These are phyloP conservation scores for Cladobotryum mycophilum DNA, from an alignment of 2,329 filamentous ascomycete genomes.

Conservation along the genomic window DNA sequence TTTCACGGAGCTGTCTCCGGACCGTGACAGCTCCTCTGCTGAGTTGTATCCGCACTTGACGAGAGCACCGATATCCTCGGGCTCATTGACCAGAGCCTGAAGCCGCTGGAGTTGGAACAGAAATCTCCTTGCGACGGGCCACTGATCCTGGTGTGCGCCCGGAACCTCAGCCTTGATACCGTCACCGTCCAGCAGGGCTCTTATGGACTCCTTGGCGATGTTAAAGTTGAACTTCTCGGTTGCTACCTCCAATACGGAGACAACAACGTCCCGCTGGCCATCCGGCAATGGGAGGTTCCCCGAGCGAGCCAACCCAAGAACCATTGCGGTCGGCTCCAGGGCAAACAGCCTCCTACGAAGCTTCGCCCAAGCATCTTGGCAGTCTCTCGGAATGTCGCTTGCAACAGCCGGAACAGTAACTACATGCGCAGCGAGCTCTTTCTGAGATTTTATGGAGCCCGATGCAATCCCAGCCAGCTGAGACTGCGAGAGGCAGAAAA, in stretches of 20 bases:
- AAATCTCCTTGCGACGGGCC: neutral
- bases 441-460: neutral
- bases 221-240: neutral
- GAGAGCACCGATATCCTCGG: neutral
- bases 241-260: neutral
- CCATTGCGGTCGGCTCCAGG: neutral
- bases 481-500: neutral
- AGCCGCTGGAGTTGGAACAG: conserved; percentile 1
- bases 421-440: neutral
- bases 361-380: neutral
- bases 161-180: neutral
- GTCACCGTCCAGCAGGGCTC: neutral
- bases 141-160: neutral
- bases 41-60: neutral
- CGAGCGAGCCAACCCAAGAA: neutral
- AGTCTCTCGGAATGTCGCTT: neutral
- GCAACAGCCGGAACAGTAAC: neutral
- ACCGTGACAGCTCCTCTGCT: neutral
- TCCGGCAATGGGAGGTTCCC: neutral
- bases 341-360: neutral
- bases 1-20: neutral
- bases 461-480: neutral
- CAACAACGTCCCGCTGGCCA: neutral
- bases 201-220: conserved; percentile 1
- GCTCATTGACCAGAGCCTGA: neutral